Evolutionary conservation across 1,139 yeast species (phyloP).

Genomic region (Pichia sp.): DNA sequence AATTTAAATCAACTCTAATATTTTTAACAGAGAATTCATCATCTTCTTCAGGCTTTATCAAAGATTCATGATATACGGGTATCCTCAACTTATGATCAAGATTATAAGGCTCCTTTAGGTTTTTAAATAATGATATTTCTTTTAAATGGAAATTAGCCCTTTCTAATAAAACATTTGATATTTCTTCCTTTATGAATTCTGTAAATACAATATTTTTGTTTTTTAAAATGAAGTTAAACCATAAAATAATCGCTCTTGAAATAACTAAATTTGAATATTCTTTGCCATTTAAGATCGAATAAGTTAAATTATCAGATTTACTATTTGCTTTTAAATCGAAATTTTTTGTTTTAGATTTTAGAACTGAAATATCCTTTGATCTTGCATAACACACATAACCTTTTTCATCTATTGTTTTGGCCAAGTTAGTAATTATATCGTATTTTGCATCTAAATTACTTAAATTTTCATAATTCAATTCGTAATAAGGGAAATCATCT

Average conservation of each 20-base stretch:
- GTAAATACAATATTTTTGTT: slow-evolving; percentile 13
- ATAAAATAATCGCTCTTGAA: slow-evolving; percentile 9
- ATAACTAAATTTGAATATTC: slow-evolving; percentile 6
- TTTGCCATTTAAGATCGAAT: slow-evolving; percentile 5
- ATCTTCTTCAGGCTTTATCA: too few species aligned
- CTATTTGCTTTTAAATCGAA: not conserved
- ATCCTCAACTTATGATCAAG: slow-evolving; percentile 5
- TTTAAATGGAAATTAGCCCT: slow-evolving; percentile 9
- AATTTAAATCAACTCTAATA: not conserved
- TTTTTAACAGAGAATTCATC: too few species aligned
- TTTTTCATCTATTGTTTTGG: slow-evolving; percentile 11
- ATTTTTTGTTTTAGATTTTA: slow-evolving; percentile 1
- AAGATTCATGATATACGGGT: slow-evolving; percentile 11
- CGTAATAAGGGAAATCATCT: slow-evolving; percentile 9
- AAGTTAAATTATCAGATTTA: not conserved
- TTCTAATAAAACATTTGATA: slow-evolving; percentile 13
- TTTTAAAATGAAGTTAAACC: slow-evolving; percentile 15
- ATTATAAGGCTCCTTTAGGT: not conserved
- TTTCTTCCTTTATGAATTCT: slow-evolving; percentile 14
- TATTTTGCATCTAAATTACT: slow-evolving; percentile 3
- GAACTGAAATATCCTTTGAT: slow-evolving; percentile 4
- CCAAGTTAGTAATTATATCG: slow-evolving; percentile 4
- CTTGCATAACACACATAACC: slow-evolving; percentile 10
- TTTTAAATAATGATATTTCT: not conserved
- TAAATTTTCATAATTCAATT: slow-evolving; percentile 3